These are phyloP conservation scores for Solanum chilense DNA, from an alignment of 257 asterid genomes.

Conservation along the genomic window DNA sequence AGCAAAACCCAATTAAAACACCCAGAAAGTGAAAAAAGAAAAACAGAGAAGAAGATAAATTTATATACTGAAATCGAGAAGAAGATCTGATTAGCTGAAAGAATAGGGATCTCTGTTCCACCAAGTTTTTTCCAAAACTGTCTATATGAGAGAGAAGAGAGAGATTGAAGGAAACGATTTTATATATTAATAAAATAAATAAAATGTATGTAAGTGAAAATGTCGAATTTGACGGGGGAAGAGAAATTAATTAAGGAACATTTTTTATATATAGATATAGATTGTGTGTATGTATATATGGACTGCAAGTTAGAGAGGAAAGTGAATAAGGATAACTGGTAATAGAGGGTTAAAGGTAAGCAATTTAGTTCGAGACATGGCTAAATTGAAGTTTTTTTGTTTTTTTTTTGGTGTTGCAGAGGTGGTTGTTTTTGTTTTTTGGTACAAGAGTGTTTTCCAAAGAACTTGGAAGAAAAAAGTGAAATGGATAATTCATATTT, in stretches of 20 bases:
- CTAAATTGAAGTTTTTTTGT: background rate
- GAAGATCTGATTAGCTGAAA: slow-evolving; percentile 8
- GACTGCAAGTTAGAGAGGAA: background rate
- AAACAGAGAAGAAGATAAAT: background rate
- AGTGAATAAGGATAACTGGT: slow-evolving; percentile 2
- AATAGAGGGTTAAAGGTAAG: background rate
- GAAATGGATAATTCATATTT: background rate
- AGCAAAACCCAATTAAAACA: background rate
- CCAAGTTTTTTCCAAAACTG: slow-evolving; percentile 15
- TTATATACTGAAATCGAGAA: background rate
- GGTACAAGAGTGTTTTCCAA: slow-evolving; percentile 17
- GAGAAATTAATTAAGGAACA: slow-evolving; percentile 1
- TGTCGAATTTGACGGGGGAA: background rate
- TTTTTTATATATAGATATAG: slow-evolving; percentile 19
- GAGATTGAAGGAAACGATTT: slow-evolving; percentile 5
- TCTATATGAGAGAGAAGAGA: slow-evolving; percentile 43
- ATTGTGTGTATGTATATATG: slow-evolving; percentile 19
- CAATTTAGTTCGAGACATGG: background rate
- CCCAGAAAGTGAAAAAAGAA: background rate
- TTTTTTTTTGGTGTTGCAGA: slow-evolving; percentile 14
- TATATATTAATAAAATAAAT: background rate
- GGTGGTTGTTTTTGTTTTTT: slow-evolving; percentile 15
- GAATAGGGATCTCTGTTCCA: slow-evolving; percentile 77
- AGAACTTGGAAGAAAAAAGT: slow-evolving; percentile 7
- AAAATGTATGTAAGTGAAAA: background rate